Evolutionary conservation across 352 stramenopile species (phyloP), one percentile per base, ranked within the genome.

Genomic region (Pythium scleroteichum): DNA sequence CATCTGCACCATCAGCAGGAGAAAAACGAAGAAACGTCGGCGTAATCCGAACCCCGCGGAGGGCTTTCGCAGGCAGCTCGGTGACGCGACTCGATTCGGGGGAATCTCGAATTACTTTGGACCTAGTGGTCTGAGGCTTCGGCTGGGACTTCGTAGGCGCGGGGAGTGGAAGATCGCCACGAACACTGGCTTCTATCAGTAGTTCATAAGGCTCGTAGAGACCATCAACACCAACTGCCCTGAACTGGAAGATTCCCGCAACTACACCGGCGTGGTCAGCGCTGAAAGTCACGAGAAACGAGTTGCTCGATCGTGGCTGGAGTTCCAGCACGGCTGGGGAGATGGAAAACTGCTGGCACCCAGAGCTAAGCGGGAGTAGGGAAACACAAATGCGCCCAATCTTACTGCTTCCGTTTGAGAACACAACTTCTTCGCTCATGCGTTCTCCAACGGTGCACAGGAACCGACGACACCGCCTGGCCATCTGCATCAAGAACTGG

Each of bases 241-340:
- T 72, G 44, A 95, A 95, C 64, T 95, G 86, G 39, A 95, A 93
- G n/a, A 95, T 90, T 0, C 82, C 86, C 0, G 86, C 81, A 8
- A 87, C 81, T 27, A 85, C 82, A 17, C 86, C 86, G 8, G 71
- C 57, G 13, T 76, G 71, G 20, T 62, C 69, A 9, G 86, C 86
- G 19, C 70, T 69, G 41, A 95, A 91, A 0, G 73, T 91, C 10
- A 95, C 68, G 33, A 75, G 42, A 49, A 95, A 95, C 20, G 79
- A 70, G 62, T 69, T 81, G 17, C 82, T 90, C 0, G 69, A 72
- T 29, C 78, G 68, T 9, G 84, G 82, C 23, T 65, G 67, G 10
- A 94, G 55, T 57, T 95, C 86, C 41, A 95, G 57, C 13, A 94
- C 86, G 12, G 86, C 83, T 4, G 86, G 86, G 16, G 76, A 73